Percentiles rank a stretch among this genome's conserved stretches.
These are phyloP conservation scores for Fremontodendron californicum DNA, from an alignment of 345 rosid genomes.

Conservation along the genomic window DNA sequence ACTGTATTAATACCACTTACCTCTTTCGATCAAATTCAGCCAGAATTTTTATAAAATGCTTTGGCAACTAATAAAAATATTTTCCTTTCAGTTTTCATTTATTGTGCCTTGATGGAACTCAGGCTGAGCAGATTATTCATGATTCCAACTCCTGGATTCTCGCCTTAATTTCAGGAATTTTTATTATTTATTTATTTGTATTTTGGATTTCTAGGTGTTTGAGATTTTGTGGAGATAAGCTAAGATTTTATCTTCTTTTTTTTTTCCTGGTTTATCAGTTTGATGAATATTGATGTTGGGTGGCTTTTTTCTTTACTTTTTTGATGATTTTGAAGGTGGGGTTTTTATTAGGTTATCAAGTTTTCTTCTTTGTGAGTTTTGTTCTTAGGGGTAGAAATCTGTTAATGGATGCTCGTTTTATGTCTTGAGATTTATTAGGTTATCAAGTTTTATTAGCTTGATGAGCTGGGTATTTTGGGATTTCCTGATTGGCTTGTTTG, in stretches of 20 bases:
- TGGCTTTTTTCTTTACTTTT: background rate
- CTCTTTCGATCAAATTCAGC: too few relatives aligned
- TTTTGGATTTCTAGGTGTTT: background rate
- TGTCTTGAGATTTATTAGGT: too few relatives aligned
- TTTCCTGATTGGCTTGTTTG: background rate
- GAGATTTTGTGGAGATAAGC: constrained; percentile 22
- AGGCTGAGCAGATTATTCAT: background rate
- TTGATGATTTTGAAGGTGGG: constrained; percentile 14
- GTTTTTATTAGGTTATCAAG: background rate
- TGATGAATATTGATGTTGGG: background rate
- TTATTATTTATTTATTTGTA: background rate
- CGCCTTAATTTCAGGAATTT: constrained; percentile 15
- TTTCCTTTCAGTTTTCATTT: background rate
- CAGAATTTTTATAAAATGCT: too few relatives aligned
- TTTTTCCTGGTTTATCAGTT: background rate
- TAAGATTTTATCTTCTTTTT: background rate
- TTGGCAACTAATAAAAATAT: background rate
- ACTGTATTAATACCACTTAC: too few relatives aligned
- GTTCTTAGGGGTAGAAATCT: background rate
- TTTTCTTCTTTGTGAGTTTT: constrained; percentile 9
- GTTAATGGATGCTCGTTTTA: constrained; percentile 9
- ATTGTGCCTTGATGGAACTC: background rate
- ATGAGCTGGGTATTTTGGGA: background rate
- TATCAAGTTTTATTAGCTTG: too few relatives aligned
- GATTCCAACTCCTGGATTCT: constrained; percentile 18